phyloP scores from a whole-genome alignment of 2,329 filamentous ascomycete genomes.

The Aspergillus uvarum region DNA sequence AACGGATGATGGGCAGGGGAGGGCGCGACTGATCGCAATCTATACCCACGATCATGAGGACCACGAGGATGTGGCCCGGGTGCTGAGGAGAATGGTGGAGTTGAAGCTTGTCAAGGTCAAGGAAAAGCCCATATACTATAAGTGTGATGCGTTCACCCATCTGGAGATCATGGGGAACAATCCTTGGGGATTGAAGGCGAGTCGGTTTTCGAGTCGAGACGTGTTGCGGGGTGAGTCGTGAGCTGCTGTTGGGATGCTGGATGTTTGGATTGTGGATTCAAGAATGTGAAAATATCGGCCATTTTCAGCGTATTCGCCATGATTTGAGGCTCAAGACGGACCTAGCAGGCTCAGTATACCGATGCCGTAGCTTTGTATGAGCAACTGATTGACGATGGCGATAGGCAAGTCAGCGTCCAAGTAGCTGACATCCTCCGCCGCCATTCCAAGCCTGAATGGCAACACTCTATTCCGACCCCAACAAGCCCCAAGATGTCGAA shows the following conservation, averaged over 20 bases:
- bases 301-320: background rate
- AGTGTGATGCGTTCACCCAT: slow-evolving; percentile 70
- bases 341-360: background rate
- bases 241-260: slow-evolving; percentile 9
- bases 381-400: background rate
- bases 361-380: background rate
- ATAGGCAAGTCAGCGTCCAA: background rate
- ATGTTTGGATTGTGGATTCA: background rate
- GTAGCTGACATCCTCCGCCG: background rate
- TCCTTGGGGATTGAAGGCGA: slow-evolving; percentile 60
- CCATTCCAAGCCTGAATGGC: background rate
- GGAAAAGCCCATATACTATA: slow-evolving; percentile 68
- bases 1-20: slow-evolving; percentile 47
- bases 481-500: too few species aligned
- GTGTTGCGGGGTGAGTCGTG: slow-evolving; percentile 31
- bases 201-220: slow-evolving; percentile 44
- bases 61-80: slow-evolving; percentile 64
- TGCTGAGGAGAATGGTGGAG: slow-evolving; percentile 62
- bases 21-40: slow-evolving; percentile 66
- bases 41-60: slow-evolving; percentile 77
- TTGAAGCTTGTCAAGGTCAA: slow-evolving; percentile 56
- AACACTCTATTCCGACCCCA: background rate
- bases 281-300: background rate
- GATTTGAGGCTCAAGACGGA: too few species aligned
- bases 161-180: slow-evolving; percentile 63